These are phyloP conservation scores for Aspergillus sp. DNA, from an alignment of 2,329 filamentous ascomycete genomes.

Conservation along the genomic window DNA sequence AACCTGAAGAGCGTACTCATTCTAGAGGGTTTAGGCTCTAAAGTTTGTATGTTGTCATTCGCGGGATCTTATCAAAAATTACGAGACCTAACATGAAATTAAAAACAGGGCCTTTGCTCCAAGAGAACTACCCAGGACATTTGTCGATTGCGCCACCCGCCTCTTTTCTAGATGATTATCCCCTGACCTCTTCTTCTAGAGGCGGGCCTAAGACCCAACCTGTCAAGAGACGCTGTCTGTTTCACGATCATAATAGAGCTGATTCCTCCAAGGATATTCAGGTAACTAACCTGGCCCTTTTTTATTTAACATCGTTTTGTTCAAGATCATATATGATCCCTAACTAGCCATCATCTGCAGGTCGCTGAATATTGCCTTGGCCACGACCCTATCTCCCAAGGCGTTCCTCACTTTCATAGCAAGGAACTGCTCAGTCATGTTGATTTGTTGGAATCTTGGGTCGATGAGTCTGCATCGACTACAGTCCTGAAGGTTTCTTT, in stretches of 20 bases:
- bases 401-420: constrained; percentile 3
- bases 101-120: constrained; percentile 1
- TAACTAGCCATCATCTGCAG: constrained; percentile 5
- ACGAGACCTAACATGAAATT: background rate
- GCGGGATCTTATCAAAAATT: background rate
- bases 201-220: too few species aligned
- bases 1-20: constrained; percentile 29
- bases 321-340: too few species aligned
- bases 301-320: too few species aligned
- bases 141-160: background rate
- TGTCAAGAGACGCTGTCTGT: too few species aligned
- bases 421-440: constrained; percentile 33
- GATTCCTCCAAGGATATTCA: background rate
- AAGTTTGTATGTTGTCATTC: constrained; percentile 49
- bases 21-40: constrained; percentile 55
- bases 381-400: constrained; percentile 12
- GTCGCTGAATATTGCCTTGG: constrained; percentile 16
- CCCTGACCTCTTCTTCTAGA: background rate
- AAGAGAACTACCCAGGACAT: constrained; percentile 8
- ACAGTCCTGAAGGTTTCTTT: constrained; percentile 23
- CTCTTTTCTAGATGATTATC: background rate
- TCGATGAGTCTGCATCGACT: constrained; percentile 17
- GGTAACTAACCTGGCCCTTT: background rate
- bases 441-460: constrained; percentile 23
- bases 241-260: background rate